Conservation (phyloP, 192 early-diverging fungal species). For the Martensiomyces pterosporus region DNA sequence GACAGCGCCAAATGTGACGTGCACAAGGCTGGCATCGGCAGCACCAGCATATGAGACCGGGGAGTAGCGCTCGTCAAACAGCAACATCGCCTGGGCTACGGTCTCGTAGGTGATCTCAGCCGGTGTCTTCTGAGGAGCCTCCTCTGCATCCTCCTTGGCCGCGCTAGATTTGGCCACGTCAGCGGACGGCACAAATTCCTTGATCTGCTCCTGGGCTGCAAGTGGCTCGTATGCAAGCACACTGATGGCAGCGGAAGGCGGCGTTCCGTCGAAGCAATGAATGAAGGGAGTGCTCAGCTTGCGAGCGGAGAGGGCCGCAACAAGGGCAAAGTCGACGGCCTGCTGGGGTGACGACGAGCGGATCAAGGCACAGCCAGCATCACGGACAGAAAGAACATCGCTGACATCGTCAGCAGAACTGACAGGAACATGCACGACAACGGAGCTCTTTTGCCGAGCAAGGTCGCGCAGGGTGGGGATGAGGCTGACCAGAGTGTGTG, state of each 20-base stretch:
- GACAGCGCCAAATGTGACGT: constrained; percentile 72
- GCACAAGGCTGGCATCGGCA: constrained; percentile 62
- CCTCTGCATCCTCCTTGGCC: constrained; percentile 4
- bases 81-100: constrained; percentile 19
- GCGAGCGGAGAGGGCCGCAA: constrained; percentile 70
- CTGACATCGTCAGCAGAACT: constrained; percentile 38
- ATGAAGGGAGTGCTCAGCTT: constrained; percentile 57
- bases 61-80: constrained; percentile 11
- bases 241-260: constrained; percentile 25
- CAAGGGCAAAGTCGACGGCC: constrained; percentile 75
- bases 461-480: constrained; percentile 37
- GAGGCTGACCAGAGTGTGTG: constrained; percentile 21
- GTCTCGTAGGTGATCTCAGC: constrained; percentile 5
- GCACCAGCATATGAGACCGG: constrained; percentile 27
- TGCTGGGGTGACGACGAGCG: constrained; percentile 74
- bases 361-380: constrained; percentile 74
- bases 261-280: constrained; percentile 55
- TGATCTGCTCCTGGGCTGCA: constrained; percentile 46
- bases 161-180: constrained; percentile 9
- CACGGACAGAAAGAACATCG: constrained; percentile 68
- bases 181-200: constrained; percentile 23
- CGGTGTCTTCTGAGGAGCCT: neutral
- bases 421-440: constrained; percentile 36
- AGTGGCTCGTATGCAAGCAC: constrained; percentile 23
- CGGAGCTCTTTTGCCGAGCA: constrained; percentile 13